Conservation (phyloP, 1,284 basidiomycete species). For the Polyporus tsugae region DNA sequence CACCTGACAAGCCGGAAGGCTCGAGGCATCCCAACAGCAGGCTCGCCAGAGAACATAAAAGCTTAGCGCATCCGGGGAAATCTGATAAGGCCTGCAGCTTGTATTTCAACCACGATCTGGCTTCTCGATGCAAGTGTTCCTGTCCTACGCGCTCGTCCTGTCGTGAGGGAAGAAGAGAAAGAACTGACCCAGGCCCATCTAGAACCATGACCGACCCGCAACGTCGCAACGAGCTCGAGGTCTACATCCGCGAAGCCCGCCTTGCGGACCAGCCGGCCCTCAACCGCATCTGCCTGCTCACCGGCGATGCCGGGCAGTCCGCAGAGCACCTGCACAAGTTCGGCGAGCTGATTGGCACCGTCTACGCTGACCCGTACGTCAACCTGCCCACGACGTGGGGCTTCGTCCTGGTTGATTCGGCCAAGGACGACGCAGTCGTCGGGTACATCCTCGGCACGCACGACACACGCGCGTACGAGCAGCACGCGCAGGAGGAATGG, state of each 20-base stretch:
- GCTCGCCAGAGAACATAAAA: not conserved
- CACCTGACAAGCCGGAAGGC: not conserved
- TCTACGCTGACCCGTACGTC: constrained; percentile 78
- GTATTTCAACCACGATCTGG: constrained; percentile 1
- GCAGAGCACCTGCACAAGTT: constrained; percentile 68
- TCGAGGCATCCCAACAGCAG: not conserved
- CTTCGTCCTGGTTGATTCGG: constrained; percentile 72
- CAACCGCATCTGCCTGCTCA: constrained; percentile 76
- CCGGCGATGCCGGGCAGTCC: constrained; percentile 72
- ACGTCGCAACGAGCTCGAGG: constrained; percentile 3
- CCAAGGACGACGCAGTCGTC: constrained; percentile 50
- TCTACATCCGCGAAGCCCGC: constrained; percentile 61
- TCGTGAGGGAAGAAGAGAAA: constrained; percentile 4
- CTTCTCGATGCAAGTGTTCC: constrained; percentile 8
- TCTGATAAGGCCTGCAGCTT: constrained; percentile 11
- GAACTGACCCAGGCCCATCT: constrained; percentile 3
- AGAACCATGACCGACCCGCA: constrained; percentile 9
- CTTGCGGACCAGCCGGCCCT: constrained; percentile 62
- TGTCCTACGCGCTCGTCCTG: not conserved
- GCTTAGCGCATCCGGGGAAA: not conserved
- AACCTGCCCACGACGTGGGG: constrained; percentile 72
- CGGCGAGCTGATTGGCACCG: constrained; percentile 69
- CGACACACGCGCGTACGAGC: constrained; percentile 67
- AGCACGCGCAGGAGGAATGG: constrained; percentile 59
- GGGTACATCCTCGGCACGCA: constrained; percentile 69